Base-by-base conservation (phyloP, 164 flowering plant genomes). In the Cinnamomum micranthum region DNA sequence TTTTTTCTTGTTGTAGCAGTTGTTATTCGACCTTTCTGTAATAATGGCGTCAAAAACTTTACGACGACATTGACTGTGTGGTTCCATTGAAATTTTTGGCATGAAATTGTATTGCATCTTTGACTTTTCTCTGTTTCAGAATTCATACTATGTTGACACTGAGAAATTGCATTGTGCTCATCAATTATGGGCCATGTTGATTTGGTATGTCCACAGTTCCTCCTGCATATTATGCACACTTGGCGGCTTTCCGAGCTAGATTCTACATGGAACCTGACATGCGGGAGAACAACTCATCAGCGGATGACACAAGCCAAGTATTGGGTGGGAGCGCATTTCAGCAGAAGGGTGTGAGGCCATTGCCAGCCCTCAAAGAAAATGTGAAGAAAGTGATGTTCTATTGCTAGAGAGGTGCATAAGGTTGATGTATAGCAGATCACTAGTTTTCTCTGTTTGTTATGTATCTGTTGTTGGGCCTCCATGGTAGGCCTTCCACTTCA, bases 321-420 rank as follows among this genome's bases (percentile, higher is more conserved):
- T 83, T 82, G 71, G 50, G 74, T 64, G 74, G 80, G 6, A 79
- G 86, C n/a, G 13, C 64, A 24, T 24, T 59, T 11, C 63, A 64
- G 20, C 33, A 27, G 22, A 31, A n/a, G 87, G 71, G 90, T 82
- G 69, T 70, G 75, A 15, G 93, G 70, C 94, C 91, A 27, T 81
- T 93, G 76, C 98, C 94, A n/a, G 97, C 95, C 3, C 82, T 94
- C 27, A 91, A 92, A 77, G 95, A 94, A 69, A 94, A 94, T 80
- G 97, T 92, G 82, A 94, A 94, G 82, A 87, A 90, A 79, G 97
- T 92, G 41, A 94, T 94, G 98, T 94, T 94, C 69, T 92, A 94
- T 62, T 92, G 97, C 77, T 94, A 85, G 70, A 51, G 65, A 28
- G 62, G 74, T 9, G 67, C 28, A 25, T 23, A 25, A 60, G 64